Evolutionary conservation across 2,329 filamentous ascomycete genomes (phyloP), one percentile per base, ranked within the genome.

Genomic region (Ramularia endophylla): DNA sequence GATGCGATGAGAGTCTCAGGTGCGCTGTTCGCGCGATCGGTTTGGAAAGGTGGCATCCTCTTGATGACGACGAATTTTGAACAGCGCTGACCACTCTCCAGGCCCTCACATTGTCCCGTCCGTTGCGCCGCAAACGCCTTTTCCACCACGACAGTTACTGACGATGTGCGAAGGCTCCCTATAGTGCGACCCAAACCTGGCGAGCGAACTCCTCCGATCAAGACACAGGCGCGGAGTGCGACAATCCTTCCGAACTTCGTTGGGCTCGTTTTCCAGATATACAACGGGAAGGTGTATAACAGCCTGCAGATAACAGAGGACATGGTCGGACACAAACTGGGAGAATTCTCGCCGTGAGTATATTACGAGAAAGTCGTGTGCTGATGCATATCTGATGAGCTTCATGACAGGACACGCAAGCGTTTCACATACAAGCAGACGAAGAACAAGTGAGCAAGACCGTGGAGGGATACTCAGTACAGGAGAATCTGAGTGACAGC

Each of bases 251-350:
- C 89, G 49, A 94, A 85, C 66, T 95, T 95, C 62, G 87, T 95
- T 40, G 88, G 88, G 11, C 71, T 94, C 57, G 82, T 80, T 63
- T 95, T 95, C 65, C 83, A 89, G 66, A 78, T 95, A 45, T 84
- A 95, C 70, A 94, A 95, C 64, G 89, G 89, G 58, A 94, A 92
- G 71, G 77, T 76, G 22, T 95, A 95, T 66, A 70, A 83, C 55
- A 85, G 92, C 54, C 75, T 95, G 40, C 75, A 74, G 52, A 85
- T 95, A 50, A 94, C 88, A 12, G 89, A 95, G 64, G 86, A 95
- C 59, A 95, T 95, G 89, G 89, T 95, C 36, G 89, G 89, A 40
- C 85, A 92, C 67, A 95, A 95, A 69, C 74, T 95, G 54, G 89
- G 89, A 56, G 89, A 95, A 68, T 95, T 95, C 64, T 81, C 87